Evolutionary conservation across 106 monocot species (phyloP).

Genomic region (Posidonia australis): DNA sequence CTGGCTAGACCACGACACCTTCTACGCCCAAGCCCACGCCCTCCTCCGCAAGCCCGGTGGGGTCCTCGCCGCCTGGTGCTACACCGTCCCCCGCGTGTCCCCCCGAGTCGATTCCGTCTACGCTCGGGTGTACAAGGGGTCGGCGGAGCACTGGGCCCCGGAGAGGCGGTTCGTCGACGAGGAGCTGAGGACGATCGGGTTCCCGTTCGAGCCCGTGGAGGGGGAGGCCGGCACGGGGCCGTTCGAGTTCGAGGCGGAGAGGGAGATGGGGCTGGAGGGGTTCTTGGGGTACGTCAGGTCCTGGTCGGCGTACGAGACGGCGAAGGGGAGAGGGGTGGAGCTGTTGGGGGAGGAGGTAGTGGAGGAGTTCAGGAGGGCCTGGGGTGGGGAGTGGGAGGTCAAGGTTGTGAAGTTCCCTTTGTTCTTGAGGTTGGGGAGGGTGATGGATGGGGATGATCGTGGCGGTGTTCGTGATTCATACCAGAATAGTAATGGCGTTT

Average conservation of each 20-base stretch:
- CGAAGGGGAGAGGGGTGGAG: conserved; percentile 50
- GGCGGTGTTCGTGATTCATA: too few species aligned
- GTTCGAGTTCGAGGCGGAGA: conserved; percentile 46
- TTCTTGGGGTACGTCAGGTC: conserved; percentile 46
- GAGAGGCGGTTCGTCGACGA: conserved; percentile 37
- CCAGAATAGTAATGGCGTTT: too few species aligned
- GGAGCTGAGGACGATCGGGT: conserved; percentile 35
- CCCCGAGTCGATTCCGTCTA: conserved; percentile 35
- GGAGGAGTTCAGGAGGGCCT: conserved; percentile 36
- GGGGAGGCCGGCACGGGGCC: conserved; percentile 53
- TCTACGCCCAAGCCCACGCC: conserved; percentile 33
- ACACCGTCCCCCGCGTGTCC: conserved; percentile 31
- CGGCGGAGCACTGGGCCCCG: conserved; percentile 36
- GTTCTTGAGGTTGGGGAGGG: conserved; percentile 4
- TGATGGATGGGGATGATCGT: too few species aligned
- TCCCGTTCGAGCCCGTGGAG: conserved; percentile 63
- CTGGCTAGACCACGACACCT: conserved; percentile 70
- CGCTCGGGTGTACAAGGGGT: conserved; percentile 16
- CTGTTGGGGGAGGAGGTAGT: conserved; percentile 42
- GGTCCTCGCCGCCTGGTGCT: conserved; percentile 77
- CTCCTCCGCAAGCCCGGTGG: conserved; percentile 43
- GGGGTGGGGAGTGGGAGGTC: conserved; percentile 31
- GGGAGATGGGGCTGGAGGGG: conserved; percentile 28
- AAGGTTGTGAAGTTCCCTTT: conserved; percentile 47
- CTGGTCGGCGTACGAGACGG: conserved; percentile 81